Evolutionary conservation across 345 rosid species (phyloP).

Genomic region (Brassica cretica): DNA sequence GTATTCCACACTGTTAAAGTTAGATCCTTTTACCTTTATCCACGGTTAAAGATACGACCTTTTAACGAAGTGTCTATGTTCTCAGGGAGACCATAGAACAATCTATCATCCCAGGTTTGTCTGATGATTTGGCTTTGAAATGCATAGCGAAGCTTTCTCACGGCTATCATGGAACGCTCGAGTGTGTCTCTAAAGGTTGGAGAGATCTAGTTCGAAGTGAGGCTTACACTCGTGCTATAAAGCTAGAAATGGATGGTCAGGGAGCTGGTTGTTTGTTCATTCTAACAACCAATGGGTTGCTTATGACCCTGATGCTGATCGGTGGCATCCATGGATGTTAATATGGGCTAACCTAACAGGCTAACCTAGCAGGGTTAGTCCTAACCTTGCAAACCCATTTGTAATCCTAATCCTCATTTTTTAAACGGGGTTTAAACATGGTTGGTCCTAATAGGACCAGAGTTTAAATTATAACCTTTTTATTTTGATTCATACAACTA

Average conservation of each 20-base stretch:
- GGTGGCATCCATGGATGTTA: no score
- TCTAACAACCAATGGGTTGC: conserved; percentile 72
- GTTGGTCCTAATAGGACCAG: no score
- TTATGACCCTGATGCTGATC: conserved; percentile 77
- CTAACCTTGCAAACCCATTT: no score
- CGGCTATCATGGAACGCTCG: conserved; percentile 67
- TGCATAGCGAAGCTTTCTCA: conserved; percentile 75
- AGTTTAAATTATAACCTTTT: no score
- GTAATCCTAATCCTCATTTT: no score
- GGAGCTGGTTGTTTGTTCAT: conserved; percentile 75
- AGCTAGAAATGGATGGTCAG: conserved; percentile 66
- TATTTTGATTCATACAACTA: no score
- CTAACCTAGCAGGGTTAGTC: no score
- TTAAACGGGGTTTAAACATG: no score
- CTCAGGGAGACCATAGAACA: conserved; percentile 52
- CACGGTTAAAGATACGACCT: not conserved
- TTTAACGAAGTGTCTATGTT: not conserved
- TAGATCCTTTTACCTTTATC: not conserved
- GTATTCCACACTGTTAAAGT: not conserved
- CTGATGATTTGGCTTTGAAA: conserved; percentile 75
- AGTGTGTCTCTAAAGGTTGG: conserved; percentile 72
- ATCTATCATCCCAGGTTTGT: conserved; percentile 66
- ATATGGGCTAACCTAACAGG: no score
- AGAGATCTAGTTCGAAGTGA: conserved; percentile 59
- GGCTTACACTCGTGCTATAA: conserved; percentile 56